These are phyloP conservation scores for Microdochium paspali DNA, from an alignment of 2,329 filamentous ascomycete genomes.

Conservation along the genomic window DNA sequence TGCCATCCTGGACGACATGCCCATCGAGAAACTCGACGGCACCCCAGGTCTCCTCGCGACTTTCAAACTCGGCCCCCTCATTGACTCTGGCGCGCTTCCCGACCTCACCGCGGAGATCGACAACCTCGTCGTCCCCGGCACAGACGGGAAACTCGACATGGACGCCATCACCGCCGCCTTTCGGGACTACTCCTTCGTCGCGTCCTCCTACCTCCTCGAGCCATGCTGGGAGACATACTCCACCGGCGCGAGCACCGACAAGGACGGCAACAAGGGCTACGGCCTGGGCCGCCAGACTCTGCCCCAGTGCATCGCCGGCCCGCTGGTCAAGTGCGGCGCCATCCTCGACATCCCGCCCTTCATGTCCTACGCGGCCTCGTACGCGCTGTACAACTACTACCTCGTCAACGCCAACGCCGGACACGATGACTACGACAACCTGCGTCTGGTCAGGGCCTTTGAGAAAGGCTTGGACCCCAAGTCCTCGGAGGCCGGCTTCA, in stretches of 20 bases:
- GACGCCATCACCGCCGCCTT: slow-evolving; percentile 68
- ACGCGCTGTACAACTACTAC: slow-evolving; percentile 61
- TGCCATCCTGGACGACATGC: slow-evolving; percentile 61
- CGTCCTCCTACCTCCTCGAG: slow-evolving; percentile 83
- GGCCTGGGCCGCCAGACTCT: slow-evolving; percentile 67
- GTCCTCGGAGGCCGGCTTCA: slow-evolving; percentile 89
- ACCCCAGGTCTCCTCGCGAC: slow-evolving; percentile 68
- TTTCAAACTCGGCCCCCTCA: slow-evolving; percentile 42
- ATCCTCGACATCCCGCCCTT: slow-evolving; percentile 71
- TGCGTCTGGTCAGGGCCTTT: slow-evolving; percentile 83
- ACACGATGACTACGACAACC: slow-evolving; percentile 49
- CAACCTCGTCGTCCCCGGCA: slow-evolving; percentile 28
- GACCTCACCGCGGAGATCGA: slow-evolving; percentile 69
- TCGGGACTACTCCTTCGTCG: slow-evolving; percentile 84
- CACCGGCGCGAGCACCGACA: background rate
- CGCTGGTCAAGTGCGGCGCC: slow-evolving; percentile 75
- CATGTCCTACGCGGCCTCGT: slow-evolving; percentile 73
- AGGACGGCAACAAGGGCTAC: slow-evolving; percentile 33
- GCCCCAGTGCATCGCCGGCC: slow-evolving; percentile 66
- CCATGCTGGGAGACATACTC: slow-evolving; percentile 68
- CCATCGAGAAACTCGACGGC: slow-evolving; percentile 66
- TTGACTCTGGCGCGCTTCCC: slow-evolving; percentile 39
- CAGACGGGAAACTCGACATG: background rate
- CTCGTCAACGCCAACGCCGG: slow-evolving; percentile 45
- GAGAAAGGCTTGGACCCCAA: slow-evolving; percentile 78